phyloP scores from a whole-genome alignment of 2,329 filamentous ascomycete species.

The Dothideomycetes sp. region DNA sequence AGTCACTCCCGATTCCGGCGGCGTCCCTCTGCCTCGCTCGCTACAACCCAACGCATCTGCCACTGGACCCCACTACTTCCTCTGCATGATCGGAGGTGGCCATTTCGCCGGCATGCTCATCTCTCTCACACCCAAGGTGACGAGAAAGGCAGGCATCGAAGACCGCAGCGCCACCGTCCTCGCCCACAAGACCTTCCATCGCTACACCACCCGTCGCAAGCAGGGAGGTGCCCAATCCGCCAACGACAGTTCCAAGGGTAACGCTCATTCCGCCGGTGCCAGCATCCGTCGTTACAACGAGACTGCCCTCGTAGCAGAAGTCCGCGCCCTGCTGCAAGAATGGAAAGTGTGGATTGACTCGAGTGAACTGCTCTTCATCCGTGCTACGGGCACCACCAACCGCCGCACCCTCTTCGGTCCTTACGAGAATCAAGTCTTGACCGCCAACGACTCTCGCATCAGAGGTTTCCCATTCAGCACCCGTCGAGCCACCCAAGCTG shows the following conservation, averaged over 20 bases:
- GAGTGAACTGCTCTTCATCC: conserved; percentile 76
- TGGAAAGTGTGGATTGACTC: conserved; percentile 83
- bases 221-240: conserved; percentile 93
- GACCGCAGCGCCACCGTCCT: conserved; percentile 80
- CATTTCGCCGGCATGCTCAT: conserved; percentile 98
- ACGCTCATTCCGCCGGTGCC: conserved; percentile 87
- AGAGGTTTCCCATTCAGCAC: conserved; percentile 91
- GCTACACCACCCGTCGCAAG: conserved; percentile 91
- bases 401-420: conserved; percentile 80
- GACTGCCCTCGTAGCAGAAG: conserved; percentile 77
- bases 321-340: conserved; percentile 67
- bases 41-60: conserved; percentile 41
- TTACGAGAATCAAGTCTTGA: conserved; percentile 79
- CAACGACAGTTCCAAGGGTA: conserved; percentile 88
- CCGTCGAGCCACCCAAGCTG: conserved; percentile 79
- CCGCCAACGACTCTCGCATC: conserved; percentile 67
- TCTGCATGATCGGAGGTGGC: conserved; percentile 97
- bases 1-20: conserved; percentile 43
- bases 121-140: conserved; percentile 69
- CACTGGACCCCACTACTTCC: conserved; percentile 76
- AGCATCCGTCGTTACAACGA: conserved; percentile 90
- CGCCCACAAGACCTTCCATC: conserved; percentile 94
- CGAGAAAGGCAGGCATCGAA: conserved; percentile 61
- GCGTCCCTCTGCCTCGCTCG: conserved; percentile 43
- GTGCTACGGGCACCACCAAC: conserved; percentile 81